Conservation (phyloP, 495 filamentous ascomycete genomes). For the Trichoderma gamsii region DNA sequence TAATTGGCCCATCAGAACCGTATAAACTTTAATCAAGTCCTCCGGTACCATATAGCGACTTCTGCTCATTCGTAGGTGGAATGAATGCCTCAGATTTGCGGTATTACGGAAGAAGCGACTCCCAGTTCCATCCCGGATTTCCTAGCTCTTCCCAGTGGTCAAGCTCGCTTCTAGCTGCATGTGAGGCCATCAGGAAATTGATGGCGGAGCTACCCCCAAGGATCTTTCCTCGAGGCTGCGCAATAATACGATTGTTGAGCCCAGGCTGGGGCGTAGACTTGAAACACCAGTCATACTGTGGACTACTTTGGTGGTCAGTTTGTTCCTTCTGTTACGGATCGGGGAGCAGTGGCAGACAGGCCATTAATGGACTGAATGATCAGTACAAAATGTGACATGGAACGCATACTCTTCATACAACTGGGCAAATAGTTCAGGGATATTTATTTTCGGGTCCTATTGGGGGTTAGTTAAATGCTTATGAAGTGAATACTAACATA, state of each 20-base stretch:
- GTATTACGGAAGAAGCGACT: constrained; percentile 42
- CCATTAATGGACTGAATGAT: too few relatives aligned
- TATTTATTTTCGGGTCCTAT: background rate
- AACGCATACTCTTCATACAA: background rate
- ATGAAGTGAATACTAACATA: background rate
- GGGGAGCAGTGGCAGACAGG: too few relatives aligned
- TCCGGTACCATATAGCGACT: background rate
- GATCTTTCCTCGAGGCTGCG: constrained; percentile 35
- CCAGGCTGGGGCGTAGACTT: constrained; percentile 21
- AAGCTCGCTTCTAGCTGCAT: constrained; percentile 39
- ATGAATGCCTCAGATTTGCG: constrained; percentile 21
- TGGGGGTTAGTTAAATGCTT: background rate
- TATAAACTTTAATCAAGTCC: background rate
- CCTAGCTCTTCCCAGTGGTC: constrained; percentile 41
- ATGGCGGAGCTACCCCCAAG: constrained; percentile 44
- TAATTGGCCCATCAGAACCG: background rate
- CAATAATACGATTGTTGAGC: constrained; percentile 29
- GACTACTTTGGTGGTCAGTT: background rate
- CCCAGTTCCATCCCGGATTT: constrained; percentile 38
- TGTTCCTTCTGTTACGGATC: background rate
- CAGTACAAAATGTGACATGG: background rate
- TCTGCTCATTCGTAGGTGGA: background rate
- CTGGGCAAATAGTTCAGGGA: background rate
- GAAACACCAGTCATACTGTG: constrained; percentile 21
- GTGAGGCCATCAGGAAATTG: constrained; percentile 40